Percentiles rank a stretch among this genome's conserved stretches.
These are phyloP conservation scores for Kluyveromyces wickerhamii DNA, from an alignment of 805 yeast genomes.

Conservation along the genomic window DNA sequence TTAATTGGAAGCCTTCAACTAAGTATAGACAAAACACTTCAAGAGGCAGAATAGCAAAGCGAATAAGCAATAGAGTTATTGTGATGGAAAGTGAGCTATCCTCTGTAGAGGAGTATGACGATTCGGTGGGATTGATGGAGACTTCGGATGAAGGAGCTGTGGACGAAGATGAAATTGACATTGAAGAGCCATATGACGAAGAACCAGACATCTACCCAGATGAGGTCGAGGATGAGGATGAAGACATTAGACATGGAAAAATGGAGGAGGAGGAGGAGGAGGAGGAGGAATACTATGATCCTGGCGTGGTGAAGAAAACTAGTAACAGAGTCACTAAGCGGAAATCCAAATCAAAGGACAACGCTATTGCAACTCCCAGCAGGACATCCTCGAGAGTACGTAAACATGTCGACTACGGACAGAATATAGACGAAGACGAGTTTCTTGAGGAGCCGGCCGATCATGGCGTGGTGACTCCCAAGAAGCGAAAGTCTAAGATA, in stretches of 20 bases:
- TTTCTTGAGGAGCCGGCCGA: conserved; percentile 5
- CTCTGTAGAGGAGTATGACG: conserved; percentile 13
- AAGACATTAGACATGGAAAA: conserved; percentile 21
- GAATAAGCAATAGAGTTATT: too few species aligned
- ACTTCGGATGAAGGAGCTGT: conserved; percentile 8
- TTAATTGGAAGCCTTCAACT: too few species aligned
- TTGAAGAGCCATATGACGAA: conserved; percentile 9
- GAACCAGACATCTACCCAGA: conserved; percentile 12
- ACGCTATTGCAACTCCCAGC: not conserved
- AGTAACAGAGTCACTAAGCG: not conserved
- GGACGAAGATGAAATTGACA: conserved; percentile 9
- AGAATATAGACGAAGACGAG: conserved; percentile 4
- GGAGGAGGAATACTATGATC: conserved; percentile 10
- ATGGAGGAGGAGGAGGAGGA: conserved; percentile 15
- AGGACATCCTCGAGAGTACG: conserved; percentile 1
- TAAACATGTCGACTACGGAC: conserved; percentile 4
- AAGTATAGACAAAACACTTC: too few species aligned
- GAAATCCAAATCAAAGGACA: not conserved
- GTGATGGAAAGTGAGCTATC: conserved; percentile 17
- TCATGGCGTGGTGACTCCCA: too few species aligned
- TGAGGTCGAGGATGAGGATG: conserved; percentile 14
- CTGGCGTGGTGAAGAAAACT: conserved; percentile 10
- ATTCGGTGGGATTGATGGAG: conserved; percentile 11
- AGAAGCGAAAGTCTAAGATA: too few species aligned
- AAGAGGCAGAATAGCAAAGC: too few species aligned